A percentile compares a stretch with the other conserved stretches of the same genome.
Evolutionary conservation across 2,329 filamentous ascomycete species (phyloP).

Genomic region (Verticillium nubilum): DNA sequence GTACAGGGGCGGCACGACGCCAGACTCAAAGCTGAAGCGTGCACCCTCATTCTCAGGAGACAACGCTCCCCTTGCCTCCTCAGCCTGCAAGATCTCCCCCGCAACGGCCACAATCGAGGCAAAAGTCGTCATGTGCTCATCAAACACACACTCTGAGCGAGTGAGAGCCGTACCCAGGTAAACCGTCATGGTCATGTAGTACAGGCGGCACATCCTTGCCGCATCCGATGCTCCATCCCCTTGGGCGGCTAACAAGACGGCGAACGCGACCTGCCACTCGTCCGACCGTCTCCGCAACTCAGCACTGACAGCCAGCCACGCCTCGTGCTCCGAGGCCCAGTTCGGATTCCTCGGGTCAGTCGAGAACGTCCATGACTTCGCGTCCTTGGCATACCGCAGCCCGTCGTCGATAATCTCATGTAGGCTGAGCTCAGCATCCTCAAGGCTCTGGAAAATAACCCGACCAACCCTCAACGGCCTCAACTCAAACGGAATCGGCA

Average conservation of each 20-base stretch:
- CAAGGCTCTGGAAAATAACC: conserved; percentile 23
- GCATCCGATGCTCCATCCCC: conserved; percentile 5
- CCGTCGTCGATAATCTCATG: conserved; percentile 34
- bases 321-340: background rate
- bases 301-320: background rate
- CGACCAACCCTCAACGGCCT: conserved; percentile 18
- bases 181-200: conserved; percentile 26
- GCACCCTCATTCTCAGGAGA: conserved; percentile 5
- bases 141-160: conserved; percentile 25
- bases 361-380: conserved; percentile 18
- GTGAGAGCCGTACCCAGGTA: conserved; percentile 26
- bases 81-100: conserved; percentile 3
- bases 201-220: conserved; percentile 27
- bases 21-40: conserved; percentile 36
- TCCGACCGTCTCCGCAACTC: conserved; percentile 6
- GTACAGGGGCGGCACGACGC: conserved; percentile 34
- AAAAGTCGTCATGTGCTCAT: conserved; percentile 27
- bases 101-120: conserved; percentile 29
- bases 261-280: conserved; percentile 25
- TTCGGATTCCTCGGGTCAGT: background rate
- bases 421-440: conserved; percentile 23
- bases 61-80: conserved; percentile 5
- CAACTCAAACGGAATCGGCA: conserved; percentile 28
- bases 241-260: conserved; percentile 16
- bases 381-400: conserved; percentile 27